Percentiles rank a stretch among this genome's conserved stretches.
These are phyloP conservation scores for Cetradonia linearis DNA, from an alignment of 495 filamentous ascomycete genomes.

Conservation along the genomic window DNA sequence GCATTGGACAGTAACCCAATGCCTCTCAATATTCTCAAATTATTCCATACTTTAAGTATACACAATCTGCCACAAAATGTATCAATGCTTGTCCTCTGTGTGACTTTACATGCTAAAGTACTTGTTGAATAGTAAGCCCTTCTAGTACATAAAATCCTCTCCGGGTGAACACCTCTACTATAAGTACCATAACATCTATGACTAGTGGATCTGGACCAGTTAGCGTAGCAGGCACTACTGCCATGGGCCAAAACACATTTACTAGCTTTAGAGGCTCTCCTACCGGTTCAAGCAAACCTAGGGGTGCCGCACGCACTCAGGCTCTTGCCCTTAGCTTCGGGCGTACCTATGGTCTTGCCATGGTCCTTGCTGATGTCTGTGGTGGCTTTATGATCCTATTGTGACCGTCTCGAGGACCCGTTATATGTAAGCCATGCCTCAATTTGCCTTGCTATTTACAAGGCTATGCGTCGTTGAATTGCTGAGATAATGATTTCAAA, in stretches of 20 bases:
- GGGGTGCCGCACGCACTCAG: conserved; percentile 30
- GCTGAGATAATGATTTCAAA: too few species aligned
- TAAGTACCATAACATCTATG: conserved; percentile 37
- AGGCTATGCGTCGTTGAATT: too few species aligned
- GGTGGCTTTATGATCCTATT: conserved; percentile 55
- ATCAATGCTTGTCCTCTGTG: conserved; percentile 45
- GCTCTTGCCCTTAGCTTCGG: conserved; percentile 41
- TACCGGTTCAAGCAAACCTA: conserved; percentile 27
- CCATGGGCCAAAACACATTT: conserved; percentile 32
- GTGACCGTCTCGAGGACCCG: too few species aligned
- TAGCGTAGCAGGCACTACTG: conserved; percentile 26
- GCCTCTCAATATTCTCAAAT: conserved; percentile 74
- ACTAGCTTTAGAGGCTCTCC: conserved; percentile 40
- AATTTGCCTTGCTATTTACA: too few species aligned
- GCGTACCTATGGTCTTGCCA: conserved; percentile 46
- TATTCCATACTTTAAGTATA: conserved; percentile 76
- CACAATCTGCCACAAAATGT: conserved; percentile 60
- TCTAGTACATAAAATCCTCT: conserved; percentile 69
- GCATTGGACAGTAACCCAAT: conserved; percentile 61
- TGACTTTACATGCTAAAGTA: conserved; percentile 48
- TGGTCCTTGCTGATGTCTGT: conserved; percentile 48
- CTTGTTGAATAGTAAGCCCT: conserved; percentile 61
- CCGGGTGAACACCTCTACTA: conserved; percentile 44
- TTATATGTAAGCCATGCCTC: too few species aligned
- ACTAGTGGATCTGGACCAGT: conserved; percentile 32